Conservation (phyloP, 257 asterid species). For the Solanum boliviense region DNA sequence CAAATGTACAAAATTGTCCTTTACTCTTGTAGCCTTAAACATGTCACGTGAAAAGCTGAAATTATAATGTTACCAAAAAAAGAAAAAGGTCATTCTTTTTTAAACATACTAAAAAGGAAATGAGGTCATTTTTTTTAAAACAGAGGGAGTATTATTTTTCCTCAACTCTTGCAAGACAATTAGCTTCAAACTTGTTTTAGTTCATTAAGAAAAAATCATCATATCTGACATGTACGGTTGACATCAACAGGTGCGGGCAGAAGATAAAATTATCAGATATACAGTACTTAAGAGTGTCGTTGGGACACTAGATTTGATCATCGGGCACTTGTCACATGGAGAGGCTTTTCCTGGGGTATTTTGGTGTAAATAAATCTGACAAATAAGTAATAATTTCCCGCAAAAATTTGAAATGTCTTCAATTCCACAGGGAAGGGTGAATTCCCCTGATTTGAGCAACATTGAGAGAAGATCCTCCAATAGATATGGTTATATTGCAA, state of each 20-base stretch:
- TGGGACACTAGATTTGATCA: slow-evolving; percentile 64
- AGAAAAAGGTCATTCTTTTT: too few relatives aligned
- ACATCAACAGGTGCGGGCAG: slow-evolving; percentile 35
- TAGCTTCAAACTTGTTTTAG: background rate
- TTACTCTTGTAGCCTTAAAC: too few relatives aligned
- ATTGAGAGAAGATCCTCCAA: slow-evolving; percentile 10
- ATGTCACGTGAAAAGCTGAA: too few relatives aligned
- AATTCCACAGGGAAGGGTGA: slow-evolving; percentile 31
- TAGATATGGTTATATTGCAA: slow-evolving; percentile 47
- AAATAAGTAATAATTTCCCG: background rate
- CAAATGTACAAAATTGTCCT: too few relatives aligned
- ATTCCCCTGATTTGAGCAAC: slow-evolving; percentile 26
- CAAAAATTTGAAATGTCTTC: background rate
- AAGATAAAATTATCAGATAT: slow-evolving; percentile 16
- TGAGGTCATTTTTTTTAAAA: too few relatives aligned
- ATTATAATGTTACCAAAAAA: too few relatives aligned
- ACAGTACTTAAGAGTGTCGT: slow-evolving; percentile 31
- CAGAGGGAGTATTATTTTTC: too few relatives aligned
- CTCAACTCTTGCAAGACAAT: background rate
- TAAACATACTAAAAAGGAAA: too few relatives aligned
- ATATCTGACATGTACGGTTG: background rate
- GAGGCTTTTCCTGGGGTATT: slow-evolving; percentile 51
- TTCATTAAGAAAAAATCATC: background rate
- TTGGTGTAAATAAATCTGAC: background rate
- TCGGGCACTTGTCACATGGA: slow-evolving; percentile 30